Percentiles rank a stretch among this genome's conserved stretches.
Evolutionary conservation across 495 filamentous ascomycete genomes (phyloP).

Genomic region (Tirmania nivea): DNA sequence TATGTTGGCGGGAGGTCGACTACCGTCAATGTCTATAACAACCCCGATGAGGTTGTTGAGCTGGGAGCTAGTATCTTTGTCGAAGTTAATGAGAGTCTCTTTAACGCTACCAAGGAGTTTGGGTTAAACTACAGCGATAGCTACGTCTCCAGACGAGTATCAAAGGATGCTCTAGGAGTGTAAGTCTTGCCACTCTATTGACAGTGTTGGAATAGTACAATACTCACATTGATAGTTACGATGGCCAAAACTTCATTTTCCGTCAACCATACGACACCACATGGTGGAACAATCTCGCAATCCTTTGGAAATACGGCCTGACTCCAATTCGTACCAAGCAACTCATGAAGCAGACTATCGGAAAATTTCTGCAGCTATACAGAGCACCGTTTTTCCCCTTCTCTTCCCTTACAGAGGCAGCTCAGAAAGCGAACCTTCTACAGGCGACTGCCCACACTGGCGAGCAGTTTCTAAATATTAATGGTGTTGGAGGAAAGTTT

Average conservation of each 20-base stretch:
- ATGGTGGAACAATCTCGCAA: slow-evolving; percentile 63
- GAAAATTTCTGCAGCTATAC: slow-evolving; percentile 63
- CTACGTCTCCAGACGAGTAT: slow-evolving; percentile 16
- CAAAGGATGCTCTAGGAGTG: slow-evolving; percentile 23
- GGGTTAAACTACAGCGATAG: slow-evolving; percentile 31
- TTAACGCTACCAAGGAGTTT: slow-evolving; percentile 50
- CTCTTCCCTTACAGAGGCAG: slow-evolving; percentile 42
- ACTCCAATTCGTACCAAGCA: slow-evolving; percentile 52
- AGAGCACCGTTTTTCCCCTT: slow-evolving; percentile 68
- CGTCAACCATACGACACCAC: slow-evolving; percentile 27
- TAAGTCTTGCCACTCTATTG: slow-evolving; percentile 12
- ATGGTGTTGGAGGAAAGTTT: slow-evolving; percentile 44
- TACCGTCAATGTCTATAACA: slow-evolving; percentile 59
- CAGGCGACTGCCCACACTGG: slow-evolving; percentile 47
- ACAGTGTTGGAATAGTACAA: too few relatives aligned
- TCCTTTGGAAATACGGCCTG: slow-evolving; percentile 69
- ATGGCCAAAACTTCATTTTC: slow-evolving; percentile 59
- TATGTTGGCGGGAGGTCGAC: slow-evolving; percentile 78
- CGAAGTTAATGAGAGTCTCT: slow-evolving; percentile 59
- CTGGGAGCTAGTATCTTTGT: slow-evolving; percentile 89
- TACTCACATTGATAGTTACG: slow-evolving; percentile 37
- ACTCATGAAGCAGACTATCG: slow-evolving; percentile 48
- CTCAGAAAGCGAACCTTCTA: slow-evolving; percentile 41
- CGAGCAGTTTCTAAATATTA: slow-evolving; percentile 41
- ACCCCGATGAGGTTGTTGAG: slow-evolving; percentile 52